Conservation (phyloP, 2,329 filamentous ascomycete genomes). For the Mariannaea elegans region DNA sequence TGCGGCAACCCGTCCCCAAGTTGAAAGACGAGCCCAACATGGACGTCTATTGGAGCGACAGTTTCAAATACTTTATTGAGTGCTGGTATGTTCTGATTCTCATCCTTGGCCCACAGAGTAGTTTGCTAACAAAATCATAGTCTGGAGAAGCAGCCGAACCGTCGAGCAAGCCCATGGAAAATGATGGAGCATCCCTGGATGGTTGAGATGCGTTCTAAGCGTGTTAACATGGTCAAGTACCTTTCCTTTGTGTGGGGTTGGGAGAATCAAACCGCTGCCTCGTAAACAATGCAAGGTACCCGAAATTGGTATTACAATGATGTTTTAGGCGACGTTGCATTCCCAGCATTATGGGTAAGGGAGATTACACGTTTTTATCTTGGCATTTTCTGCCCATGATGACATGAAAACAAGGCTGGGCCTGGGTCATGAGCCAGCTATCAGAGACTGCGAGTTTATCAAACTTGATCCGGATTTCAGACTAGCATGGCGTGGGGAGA, state of each 20-base stretch:
- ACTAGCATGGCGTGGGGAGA: conserved; percentile 3
- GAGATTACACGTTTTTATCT: conserved; percentile 6
- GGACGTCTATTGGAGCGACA: conserved; percentile 93
- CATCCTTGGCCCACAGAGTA: neutral
- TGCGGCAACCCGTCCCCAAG: conserved; percentile 92
- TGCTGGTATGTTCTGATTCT: conserved; percentile 79
- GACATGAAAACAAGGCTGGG: conserved; percentile 31
- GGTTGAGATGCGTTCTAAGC: conserved; percentile 93
- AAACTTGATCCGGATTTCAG: neutral
- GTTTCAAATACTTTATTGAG: conserved; percentile 99
- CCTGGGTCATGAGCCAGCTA: conserved; percentile 27
- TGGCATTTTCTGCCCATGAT: conserved; percentile 18
- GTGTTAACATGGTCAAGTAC: conserved; percentile 97
- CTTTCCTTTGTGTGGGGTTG: conserved; percentile 96
- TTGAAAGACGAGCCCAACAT: conserved; percentile 93
- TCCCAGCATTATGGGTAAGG: conserved; percentile 13
- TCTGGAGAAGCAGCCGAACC: conserved; percentile 89
- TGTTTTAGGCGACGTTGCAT: conserved; percentile 18
- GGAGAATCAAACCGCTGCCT: conserved; percentile 59
- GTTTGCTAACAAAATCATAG: conserved; percentile 57
- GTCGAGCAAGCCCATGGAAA: conserved; percentile 93
- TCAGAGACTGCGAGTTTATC: conserved; percentile 9
- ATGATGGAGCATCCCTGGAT: conserved; percentile 99
- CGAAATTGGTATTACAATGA: conserved; percentile 24
- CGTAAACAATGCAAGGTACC: conserved; percentile 28